phyloP scores from a whole-genome alignment of 2,329 filamentous ascomycete species.

The Endothia cerciana region DNA sequence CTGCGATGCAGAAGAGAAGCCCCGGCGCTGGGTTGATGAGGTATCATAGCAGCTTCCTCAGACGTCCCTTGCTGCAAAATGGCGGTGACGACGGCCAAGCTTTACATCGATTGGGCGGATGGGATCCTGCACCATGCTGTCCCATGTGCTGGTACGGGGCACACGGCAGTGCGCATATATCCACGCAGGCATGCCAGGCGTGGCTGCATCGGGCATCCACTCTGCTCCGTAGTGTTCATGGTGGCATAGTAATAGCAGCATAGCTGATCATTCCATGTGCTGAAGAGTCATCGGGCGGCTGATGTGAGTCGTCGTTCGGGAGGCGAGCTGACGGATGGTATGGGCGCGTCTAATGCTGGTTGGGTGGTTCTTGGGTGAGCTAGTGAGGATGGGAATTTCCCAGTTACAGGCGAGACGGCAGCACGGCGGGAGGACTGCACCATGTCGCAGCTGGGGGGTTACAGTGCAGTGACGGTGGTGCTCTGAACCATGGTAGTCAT shows the following conservation, averaged over 20 bases:
- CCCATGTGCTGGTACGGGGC: slow-evolving; percentile 4
- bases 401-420: slow-evolving; percentile 10
- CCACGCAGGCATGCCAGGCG: background rate
- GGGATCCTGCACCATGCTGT: slow-evolving; percentile 10
- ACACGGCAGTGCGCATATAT: background rate
- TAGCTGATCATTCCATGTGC: background rate
- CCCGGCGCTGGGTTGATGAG: background rate
- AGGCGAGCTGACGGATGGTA: slow-evolving; percentile 17
- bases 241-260: background rate
- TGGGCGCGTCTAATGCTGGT: slow-evolving; percentile 18
- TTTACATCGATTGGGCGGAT: slow-evolving; percentile 13
- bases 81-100: slow-evolving; percentile 23
- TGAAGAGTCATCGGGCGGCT: slow-evolving; percentile 21
- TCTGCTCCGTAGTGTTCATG: background rate
- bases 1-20: background rate
- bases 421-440: background rate
- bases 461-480: slow-evolving; percentile 6
- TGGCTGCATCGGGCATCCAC: slow-evolving; percentile 4
- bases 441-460: background rate
- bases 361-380: slow-evolving; percentile 8
- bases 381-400: slow-evolving; percentile 2
- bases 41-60: background rate
- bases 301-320: slow-evolving; percentile 21
- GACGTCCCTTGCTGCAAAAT: slow-evolving; percentile 16
- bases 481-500: background rate